Evolutionary conservation across 2,329 filamentous ascomycete genomes (phyloP).

Genomic region (Trichoderma sp.): DNA sequence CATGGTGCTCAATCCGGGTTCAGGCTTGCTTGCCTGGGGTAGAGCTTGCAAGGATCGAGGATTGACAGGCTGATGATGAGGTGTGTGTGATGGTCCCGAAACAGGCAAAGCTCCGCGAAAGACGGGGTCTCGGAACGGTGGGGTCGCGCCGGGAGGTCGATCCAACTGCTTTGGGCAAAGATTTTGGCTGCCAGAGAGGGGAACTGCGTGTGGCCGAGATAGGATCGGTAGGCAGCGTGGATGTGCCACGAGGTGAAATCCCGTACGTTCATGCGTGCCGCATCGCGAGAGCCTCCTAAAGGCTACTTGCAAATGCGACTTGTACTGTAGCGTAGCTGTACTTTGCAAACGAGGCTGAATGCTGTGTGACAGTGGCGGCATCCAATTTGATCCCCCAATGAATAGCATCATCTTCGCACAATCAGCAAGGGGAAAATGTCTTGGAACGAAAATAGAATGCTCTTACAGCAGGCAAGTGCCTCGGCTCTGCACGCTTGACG

Average conservation of each 20-base stretch:
- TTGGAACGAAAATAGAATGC: background rate
- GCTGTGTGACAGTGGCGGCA: background rate
- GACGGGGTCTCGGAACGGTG: constrained; percentile 25
- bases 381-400: background rate
- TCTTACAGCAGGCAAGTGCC: background rate
- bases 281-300: background rate
- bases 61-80: constrained; percentile 21
- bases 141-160: constrained; percentile 19
- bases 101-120: constrained; percentile 24
- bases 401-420: background rate
- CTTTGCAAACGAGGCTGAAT: constrained; percentile 8
- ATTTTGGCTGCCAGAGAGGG: constrained; percentile 6
- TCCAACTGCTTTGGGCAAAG: constrained; percentile 15
- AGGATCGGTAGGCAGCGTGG: constrained; percentile 21
- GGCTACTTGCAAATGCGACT: background rate
- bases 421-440: background rate
- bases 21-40: constrained; percentile 5
- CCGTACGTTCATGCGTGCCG: background rate
- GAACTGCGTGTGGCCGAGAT: constrained; percentile 4
- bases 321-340: background rate
- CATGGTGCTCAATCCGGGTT: constrained; percentile 9
- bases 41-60: background rate
- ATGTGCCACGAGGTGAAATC: constrained; percentile 23
- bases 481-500: background rate
- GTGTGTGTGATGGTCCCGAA: constrained; percentile 20